phyloP scores from a whole-genome alignment of 441 rosid genomes.

The Cnidoscolus chayamansa region DNA sequence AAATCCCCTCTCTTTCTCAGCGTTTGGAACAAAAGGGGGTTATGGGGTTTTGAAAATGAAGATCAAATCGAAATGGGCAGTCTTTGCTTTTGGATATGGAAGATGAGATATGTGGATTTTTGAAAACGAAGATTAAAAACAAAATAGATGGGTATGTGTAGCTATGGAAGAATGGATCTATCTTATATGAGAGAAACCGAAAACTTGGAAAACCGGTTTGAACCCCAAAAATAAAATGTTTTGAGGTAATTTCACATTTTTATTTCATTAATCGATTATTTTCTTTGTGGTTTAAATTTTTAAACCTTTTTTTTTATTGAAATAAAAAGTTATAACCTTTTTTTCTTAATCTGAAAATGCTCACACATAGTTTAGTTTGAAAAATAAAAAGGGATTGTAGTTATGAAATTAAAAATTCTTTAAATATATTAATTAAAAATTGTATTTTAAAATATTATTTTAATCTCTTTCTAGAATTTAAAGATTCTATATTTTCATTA shows the following conservation, averaged over 20 bases:
- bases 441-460: no score
- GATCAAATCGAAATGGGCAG: neutral
- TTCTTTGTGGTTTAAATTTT: neutral
- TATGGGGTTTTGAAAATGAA: slow-evolving; percentile 1
- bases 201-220: no score
- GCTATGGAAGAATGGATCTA: slow-evolving; percentile 12
- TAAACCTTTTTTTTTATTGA: neutral
- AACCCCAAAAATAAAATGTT: no score
- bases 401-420: no score
- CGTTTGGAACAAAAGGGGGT: neutral
- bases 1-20: neutral
- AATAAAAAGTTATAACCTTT: neutral
- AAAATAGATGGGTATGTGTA: neutral
- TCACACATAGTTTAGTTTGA: no score
- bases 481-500: no score
- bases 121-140: neutral
- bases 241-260: no score
- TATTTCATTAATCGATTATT: no score
- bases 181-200: neutral
- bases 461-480: no score
- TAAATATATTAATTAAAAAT: no score
- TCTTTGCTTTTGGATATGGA: neutral
- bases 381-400: no score
- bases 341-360: no score
- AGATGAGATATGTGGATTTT: slow-evolving; percentile 4